These are phyloP conservation scores for Pichia pseudocactophila DNA, from an alignment of 805 yeast genomes.

Conservation along the genomic window DNA sequence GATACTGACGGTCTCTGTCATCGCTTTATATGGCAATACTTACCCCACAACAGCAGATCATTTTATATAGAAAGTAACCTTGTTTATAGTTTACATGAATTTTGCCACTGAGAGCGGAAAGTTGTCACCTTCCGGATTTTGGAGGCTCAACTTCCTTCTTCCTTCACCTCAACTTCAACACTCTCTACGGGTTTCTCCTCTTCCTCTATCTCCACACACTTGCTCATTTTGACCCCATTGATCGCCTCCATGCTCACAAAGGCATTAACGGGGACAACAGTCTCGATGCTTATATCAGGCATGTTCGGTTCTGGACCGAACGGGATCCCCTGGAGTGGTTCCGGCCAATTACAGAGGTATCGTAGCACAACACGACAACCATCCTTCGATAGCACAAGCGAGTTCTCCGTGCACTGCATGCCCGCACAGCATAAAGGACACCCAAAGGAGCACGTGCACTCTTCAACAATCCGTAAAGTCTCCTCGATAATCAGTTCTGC, in stretches of 20 bases:
- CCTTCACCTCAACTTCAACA: neutral
- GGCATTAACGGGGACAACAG: slow-evolving; percentile 46
- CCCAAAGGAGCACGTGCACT: slow-evolving; percentile 61
- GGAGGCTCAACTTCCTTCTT: no score
- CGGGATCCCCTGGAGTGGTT: slow-evolving; percentile 41
- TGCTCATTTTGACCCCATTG: slow-evolving; percentile 45
- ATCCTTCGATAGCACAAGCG: slow-evolving; percentile 77
- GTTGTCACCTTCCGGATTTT: no score
- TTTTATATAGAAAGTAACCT: no score
- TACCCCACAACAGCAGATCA: no score
- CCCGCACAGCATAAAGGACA: slow-evolving; percentile 87
- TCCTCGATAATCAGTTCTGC: slow-evolving; percentile 55
- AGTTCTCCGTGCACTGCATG: slow-evolving; percentile 69
- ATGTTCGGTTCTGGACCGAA: slow-evolving; percentile 72
- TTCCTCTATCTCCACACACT: slow-evolving; percentile 40
- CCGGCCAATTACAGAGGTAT: slow-evolving; percentile 44
- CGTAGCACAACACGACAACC: slow-evolving; percentile 70
- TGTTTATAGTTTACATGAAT: neutral
- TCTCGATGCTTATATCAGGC: slow-evolving; percentile 63
- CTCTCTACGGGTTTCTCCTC: no score
- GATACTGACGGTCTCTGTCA: neutral
- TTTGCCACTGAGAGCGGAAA: neutral
- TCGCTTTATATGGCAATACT: no score
- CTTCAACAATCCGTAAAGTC: slow-evolving; percentile 48
- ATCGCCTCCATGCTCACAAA: slow-evolving; percentile 15